Evolutionary conservation across 73 alveolate genomes (phyloP).

Genomic region (Paramecium tetraurelia): DNA sequence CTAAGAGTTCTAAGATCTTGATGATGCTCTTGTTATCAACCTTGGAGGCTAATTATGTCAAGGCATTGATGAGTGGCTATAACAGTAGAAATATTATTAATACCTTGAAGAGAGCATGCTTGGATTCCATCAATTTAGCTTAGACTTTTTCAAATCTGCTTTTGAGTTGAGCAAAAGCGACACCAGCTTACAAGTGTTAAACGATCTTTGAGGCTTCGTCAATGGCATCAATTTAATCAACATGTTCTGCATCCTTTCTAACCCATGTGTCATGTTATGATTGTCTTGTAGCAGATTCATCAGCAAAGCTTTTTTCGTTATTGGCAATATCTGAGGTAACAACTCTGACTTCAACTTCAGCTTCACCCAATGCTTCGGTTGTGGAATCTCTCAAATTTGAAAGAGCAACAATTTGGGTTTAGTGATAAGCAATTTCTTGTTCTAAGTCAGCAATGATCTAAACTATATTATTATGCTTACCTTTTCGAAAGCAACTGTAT

Average conservation of each 20-base stretch:
- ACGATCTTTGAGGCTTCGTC: constrained; percentile 42
- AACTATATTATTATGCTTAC: background rate
- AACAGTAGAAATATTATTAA: background rate
- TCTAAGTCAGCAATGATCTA: constrained; percentile 20
- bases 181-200: constrained; percentile 52
- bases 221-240: constrained; percentile 35
- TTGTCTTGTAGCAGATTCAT: constrained; percentile 5
- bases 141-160: constrained; percentile 47
- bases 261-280: constrained; percentile 16
- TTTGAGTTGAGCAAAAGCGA: constrained; percentile 46
- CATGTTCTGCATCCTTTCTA: constrained; percentile 34
- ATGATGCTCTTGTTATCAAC: constrained; percentile 50
- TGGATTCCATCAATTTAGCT: constrained; percentile 29
- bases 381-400: constrained; percentile 24
- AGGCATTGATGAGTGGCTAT: constrained; percentile 28
- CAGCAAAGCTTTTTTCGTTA: constrained; percentile 22
- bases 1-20: constrained; percentile 34
- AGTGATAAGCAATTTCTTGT: constrained; percentile 6
- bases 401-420: constrained; percentile 14
- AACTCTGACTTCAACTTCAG: constrained; percentile 46
- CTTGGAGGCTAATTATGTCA: constrained; percentile 33
- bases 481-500: constrained; percentile 40
- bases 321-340: constrained; percentile 45
- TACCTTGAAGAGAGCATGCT: constrained; percentile 44
- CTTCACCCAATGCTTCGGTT: constrained; percentile 44